Percentiles rank a stretch among this genome's conserved stretches.
phyloP scores from a whole-genome alignment of 148 eudicot genomes.

The Hydrangea macrophylla region DNA sequence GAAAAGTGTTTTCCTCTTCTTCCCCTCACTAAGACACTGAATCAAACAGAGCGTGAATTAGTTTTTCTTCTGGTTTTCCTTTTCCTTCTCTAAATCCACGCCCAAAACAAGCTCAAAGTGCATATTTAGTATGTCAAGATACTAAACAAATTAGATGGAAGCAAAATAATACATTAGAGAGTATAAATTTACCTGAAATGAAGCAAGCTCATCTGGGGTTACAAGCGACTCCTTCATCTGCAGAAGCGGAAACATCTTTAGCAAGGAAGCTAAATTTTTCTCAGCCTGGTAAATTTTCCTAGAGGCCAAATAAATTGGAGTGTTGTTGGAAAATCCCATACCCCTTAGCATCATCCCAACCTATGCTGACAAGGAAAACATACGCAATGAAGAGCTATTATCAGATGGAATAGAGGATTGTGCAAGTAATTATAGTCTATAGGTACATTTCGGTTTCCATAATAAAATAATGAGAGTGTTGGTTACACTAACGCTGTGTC shows the following conservation, averaged over 20 bases:
- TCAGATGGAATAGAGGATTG: not conserved
- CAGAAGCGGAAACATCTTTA: slow-evolving; percentile 80
- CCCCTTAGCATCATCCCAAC: slow-evolving; percentile 95
- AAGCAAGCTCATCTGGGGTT: slow-evolving; percentile 59
- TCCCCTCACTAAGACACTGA: too few relatives aligned
- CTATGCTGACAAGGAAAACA: slow-evolving; percentile 70
- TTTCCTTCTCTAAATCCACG: too few relatives aligned
- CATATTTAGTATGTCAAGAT: not conserved
- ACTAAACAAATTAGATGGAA: not conserved
- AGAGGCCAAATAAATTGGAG: slow-evolving; percentile 84
- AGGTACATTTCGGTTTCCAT: too few relatives aligned
- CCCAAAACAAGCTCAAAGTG: not conserved
- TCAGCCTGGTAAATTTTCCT: slow-evolving; percentile 66
- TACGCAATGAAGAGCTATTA: slow-evolving; percentile 10
- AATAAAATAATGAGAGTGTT: too few relatives aligned
- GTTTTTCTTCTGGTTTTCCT: too few relatives aligned
- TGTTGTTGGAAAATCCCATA: slow-evolving; percentile 77
- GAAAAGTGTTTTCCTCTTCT: too few relatives aligned
- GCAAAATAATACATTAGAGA: not conserved
- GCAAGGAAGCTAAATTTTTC: slow-evolving; percentile 61
- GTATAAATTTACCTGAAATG: slow-evolving; percentile 45
- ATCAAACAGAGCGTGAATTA: too few relatives aligned
- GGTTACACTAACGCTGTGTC: too few relatives aligned
- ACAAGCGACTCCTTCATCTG: slow-evolving; percentile 76
- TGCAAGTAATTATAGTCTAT: too few relatives aligned